These are phyloP conservation scores for Tylopilus subfusipes DNA, from an alignment of 768 basidiomycete species.

Conservation along the genomic window DNA sequence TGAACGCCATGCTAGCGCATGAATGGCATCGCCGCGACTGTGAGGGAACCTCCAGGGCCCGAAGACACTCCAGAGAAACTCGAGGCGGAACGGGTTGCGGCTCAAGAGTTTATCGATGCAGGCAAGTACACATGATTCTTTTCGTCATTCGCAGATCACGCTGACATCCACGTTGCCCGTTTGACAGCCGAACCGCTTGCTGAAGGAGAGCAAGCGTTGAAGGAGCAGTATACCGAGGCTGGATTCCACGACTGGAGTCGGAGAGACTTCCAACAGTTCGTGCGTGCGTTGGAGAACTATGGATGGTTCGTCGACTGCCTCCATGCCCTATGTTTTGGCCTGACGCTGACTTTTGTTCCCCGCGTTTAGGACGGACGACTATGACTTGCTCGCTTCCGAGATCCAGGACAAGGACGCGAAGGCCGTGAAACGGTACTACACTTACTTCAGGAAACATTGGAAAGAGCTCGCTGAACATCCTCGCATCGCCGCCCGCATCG, in stretches of 20 bases:
- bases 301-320: conserved; percentile 59
- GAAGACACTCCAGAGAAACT: conserved; percentile 82
- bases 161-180: background rate
- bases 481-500: conserved; percentile 77
- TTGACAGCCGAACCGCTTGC: conserved; percentile 83
- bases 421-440: conserved; percentile 75
- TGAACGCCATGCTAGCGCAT: conserved; percentile 40
- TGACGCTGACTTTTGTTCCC: background rate
- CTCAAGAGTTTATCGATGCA: conserved; percentile 85
- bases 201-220: conserved; percentile 79
- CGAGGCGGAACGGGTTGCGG: conserved; percentile 73
- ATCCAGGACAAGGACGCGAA: conserved; percentile 80
- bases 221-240: conserved; percentile 69
- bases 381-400: conserved; percentile 70
- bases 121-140: conserved; percentile 41
- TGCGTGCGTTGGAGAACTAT: conserved; percentile 71
- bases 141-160: background rate
- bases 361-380: conserved; percentile 53
- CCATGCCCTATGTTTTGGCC: background rate
- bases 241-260: conserved; percentile 93
- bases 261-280: conserved; percentile 90
- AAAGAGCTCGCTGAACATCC: conserved; percentile 70
- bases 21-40: conserved; percentile 62
- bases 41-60: conserved; percentile 62
- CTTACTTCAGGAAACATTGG: conserved; percentile 87